Conservation (phyloP, 805 yeast genomes). For the Lachancea thermotolerans region DNA sequence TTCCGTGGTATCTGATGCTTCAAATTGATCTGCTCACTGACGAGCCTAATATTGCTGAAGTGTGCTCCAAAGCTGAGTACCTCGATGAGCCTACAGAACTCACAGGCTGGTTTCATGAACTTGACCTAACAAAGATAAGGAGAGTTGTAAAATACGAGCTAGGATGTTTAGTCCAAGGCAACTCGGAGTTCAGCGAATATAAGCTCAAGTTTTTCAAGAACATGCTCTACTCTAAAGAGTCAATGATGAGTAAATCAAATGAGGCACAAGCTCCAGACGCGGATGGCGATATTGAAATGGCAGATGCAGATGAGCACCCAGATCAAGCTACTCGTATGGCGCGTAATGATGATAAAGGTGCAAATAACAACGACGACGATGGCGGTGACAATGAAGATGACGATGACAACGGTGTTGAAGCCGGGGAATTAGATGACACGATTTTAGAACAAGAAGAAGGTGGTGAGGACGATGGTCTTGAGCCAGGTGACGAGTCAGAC, state of each 20-base stretch:
- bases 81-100: conserved; percentile 38
- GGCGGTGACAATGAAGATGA: conserved; percentile 18
- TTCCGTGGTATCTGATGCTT: conserved; percentile 65
- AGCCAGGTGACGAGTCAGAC: neutral
- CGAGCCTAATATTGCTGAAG: conserved; percentile 44
- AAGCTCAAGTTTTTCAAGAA: conserved; percentile 35
- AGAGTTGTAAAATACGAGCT: conserved; percentile 67
- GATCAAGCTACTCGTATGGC: neutral
- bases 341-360: neutral
- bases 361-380: conserved; percentile 10
- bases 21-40: conserved; percentile 78
- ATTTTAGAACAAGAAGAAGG: conserved; percentile 29
- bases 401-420: conserved; percentile 28
- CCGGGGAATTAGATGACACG: conserved; percentile 30
- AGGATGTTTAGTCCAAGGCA: conserved; percentile 48
- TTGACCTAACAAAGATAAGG: conserved; percentile 58
- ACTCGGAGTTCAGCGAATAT: conserved; percentile 37
- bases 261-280: conserved; percentile 20
- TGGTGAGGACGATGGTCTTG: conserved; percentile 18
- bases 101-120: conserved; percentile 70
- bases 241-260: conserved; percentile 26
- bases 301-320: conserved; percentile 5
- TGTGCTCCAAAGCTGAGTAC: conserved; percentile 43
- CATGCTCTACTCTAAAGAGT: conserved; percentile 38
- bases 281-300: conserved; percentile 25